Conservation (phyloP, 306 rosid species). For the Rubus idaeus region DNA sequence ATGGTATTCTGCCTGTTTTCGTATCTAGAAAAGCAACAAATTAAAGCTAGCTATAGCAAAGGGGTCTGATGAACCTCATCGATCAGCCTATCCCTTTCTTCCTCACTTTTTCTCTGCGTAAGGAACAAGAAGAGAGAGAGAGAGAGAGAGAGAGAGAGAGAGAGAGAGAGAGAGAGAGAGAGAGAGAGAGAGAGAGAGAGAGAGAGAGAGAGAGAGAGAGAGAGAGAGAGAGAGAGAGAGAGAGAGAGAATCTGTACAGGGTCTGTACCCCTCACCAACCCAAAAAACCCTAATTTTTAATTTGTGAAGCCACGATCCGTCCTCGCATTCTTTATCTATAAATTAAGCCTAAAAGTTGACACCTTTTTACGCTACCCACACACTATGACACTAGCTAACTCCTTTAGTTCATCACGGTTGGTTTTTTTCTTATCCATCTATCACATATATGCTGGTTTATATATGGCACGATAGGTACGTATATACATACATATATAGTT, state of each 20-base stretch:
- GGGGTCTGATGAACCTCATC: neutral
- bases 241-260: slow-evolving; percentile 27
- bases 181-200: too few species aligned
- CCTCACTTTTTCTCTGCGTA: neutral
- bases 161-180: too few species aligned
- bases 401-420: neutral
- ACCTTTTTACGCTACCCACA: neutral
- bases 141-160: too few species aligned
- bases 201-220: too few species aligned
- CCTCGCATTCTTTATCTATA: slow-evolving; percentile 27
- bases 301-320: slow-evolving; percentile 62
- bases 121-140: too few species aligned
- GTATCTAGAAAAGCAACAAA: slow-evolving; percentile 4
- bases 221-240: too few species aligned
- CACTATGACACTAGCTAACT: too few species aligned
- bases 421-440: too few species aligned
- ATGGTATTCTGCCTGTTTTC: neutral
- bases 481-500: neutral
- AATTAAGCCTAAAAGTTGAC: slow-evolving; percentile 33
- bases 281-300: neutral
- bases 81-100: neutral
- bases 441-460: too few species aligned
- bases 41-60: neutral
- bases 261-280: slow-evolving; percentile 33
- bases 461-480: too few species aligned